Evolutionary conservation across 768 basidiomycete species (phyloP).

Genomic region (Mycena chlorophos): DNA sequence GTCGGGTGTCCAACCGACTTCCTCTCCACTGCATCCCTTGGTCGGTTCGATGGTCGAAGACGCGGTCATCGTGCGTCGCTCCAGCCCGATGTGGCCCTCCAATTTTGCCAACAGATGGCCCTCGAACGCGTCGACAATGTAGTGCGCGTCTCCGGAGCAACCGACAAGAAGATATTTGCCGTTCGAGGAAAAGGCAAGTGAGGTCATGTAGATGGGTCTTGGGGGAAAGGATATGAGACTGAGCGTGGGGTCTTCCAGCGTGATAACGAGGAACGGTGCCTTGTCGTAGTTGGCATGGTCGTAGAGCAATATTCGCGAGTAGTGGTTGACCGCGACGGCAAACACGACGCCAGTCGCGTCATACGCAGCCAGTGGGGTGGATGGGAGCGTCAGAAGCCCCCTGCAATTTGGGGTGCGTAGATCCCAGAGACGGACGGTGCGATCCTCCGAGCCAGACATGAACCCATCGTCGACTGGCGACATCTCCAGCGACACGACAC

Average conservation of each 20-base stretch:
- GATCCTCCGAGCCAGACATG: conserved; percentile 92
- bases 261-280: conserved; percentile 83
- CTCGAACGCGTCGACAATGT: conserved; percentile 89
- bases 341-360: conserved; percentile 83
- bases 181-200: conserved; percentile 85
- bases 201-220: conserved; percentile 87
- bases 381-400: conserved; percentile 74
- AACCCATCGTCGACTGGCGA: conserved; percentile 94
- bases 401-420: conserved; percentile 76
- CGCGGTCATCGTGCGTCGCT: conserved; percentile 57
- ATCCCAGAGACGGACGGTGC: conserved; percentile 96
- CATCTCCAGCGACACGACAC: conserved; percentile 87
- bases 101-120: conserved; percentile 82
- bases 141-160: conserved; percentile 90
- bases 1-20: conserved; percentile 93
- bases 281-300: conserved; percentile 88
- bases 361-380: conserved; percentile 79
- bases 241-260: conserved; percentile 79
- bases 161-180: conserved; percentile 90
- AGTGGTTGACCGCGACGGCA: conserved; percentile 82
- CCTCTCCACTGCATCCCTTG: conserved; percentile 87
- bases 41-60: conserved; percentile 62
- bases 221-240: conserved; percentile 80
- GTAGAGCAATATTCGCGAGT: conserved; percentile 81
- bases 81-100: conserved; percentile 81